Evolutionary conservation across 2,329 filamentous ascomycete species (phyloP).

Genomic region (Hypomyces rosellus): DNA sequence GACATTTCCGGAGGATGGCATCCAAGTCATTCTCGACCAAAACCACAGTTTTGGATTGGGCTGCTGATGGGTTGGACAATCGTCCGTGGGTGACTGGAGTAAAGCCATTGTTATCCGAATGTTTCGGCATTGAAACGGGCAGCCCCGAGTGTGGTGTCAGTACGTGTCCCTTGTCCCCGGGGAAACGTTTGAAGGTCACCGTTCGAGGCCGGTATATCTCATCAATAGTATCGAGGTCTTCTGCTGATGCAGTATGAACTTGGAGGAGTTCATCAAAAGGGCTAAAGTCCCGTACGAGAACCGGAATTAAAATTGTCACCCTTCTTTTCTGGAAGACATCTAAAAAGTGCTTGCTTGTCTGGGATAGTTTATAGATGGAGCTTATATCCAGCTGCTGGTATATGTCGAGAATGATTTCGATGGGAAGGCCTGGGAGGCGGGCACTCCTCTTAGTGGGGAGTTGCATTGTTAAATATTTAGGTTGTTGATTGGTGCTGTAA

Average conservation of each 20-base stretch:
- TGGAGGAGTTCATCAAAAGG: slow-evolving; percentile 42
- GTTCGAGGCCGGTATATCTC: slow-evolving; percentile 33
- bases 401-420: slow-evolving; percentile 44
- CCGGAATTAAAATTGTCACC: slow-evolving; percentile 34
- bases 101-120: slow-evolving; percentile 14
- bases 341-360: slow-evolving; percentile 31
- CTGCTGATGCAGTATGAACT: slow-evolving; percentile 36
- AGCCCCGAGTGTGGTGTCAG: slow-evolving; percentile 11
- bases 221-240: slow-evolving; percentile 27
- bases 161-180: slow-evolving; percentile 25
- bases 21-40: slow-evolving; percentile 28
- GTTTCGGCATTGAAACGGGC: not conserved
- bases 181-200: slow-evolving; percentile 33
- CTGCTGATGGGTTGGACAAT: slow-evolving; percentile 10
- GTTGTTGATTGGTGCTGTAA: not conserved
- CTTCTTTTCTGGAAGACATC: slow-evolving; percentile 37
- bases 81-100: slow-evolving; percentile 17
- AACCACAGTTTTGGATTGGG: slow-evolving; percentile 19
- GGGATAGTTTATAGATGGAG: slow-evolving; percentile 34
- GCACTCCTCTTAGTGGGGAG: slow-evolving; percentile 7
- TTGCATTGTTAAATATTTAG: not conserved
- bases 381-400: slow-evolving; percentile 38
- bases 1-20: slow-evolving; percentile 28
- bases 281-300: slow-evolving; percentile 36
- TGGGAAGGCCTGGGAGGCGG: slow-evolving; percentile 30